Evolutionary conservation across 179 eudicot genomes (phyloP).

Genomic region (Actinidia chinensis): DNA sequence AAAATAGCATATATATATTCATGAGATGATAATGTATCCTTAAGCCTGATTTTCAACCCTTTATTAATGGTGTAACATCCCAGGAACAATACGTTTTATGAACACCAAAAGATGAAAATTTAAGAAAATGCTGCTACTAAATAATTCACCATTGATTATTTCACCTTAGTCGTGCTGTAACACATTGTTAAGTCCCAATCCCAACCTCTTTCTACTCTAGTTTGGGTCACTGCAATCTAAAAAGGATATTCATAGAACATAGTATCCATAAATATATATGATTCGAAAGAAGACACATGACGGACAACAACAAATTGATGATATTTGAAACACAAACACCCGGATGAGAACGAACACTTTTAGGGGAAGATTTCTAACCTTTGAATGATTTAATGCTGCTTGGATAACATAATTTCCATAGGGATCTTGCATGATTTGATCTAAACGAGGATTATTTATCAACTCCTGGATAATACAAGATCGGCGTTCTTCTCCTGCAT

Average conservation of each 20-base stretch:
- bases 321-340: neutral
- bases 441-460: slow-evolving; percentile 32
- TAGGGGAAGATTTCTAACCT: slow-evolving; percentile 26
- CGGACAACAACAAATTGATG: neutral
- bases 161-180: neutral
- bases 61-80: neutral
- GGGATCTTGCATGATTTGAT: slow-evolving; percentile 46
- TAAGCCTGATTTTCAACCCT: neutral
- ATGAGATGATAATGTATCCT: neutral
- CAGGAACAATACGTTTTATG: neutral
- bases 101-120: neutral
- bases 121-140: neutral
- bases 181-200: neutral
- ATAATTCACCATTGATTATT: neutral
- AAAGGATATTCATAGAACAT: no score
- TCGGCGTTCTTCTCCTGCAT: slow-evolving; percentile 34
- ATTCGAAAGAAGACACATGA: neutral
- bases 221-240: no score
- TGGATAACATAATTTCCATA: slow-evolving; percentile 45
- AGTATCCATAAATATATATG: neutral
- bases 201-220: neutral
- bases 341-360: neutral
- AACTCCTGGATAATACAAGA: slow-evolving; percentile 33
- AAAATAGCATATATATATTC: neutral
- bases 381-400: slow-evolving; percentile 35